Base-by-base conservation (phyloP, 2,329 filamentous ascomycete genomes). In the Colletotrichum viniferum region DNA sequence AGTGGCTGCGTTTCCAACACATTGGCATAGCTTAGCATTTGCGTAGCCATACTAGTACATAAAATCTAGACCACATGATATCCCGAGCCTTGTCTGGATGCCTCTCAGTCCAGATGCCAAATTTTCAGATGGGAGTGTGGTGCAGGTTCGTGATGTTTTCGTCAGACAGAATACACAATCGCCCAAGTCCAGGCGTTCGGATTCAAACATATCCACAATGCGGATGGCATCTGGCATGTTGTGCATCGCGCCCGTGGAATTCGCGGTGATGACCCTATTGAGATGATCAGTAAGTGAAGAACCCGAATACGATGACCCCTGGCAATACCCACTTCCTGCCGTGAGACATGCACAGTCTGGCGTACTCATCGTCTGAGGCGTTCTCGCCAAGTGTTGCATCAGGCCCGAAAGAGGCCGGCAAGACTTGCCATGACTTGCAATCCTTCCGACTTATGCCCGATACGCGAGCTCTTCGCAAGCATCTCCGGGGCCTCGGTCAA, bases 1-100 rank as follows among this genome's bases (percentile, higher is more conserved):
- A 2, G 30, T 24, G 24, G 32, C 26, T 13, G 16, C 14, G n/a
- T 60, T 13, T n/a, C 14, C 5, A 34, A 28, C 13, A 34, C 65
- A 62, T 60, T 64, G 24, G 73, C 73, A 74, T 74, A 74, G 73
- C 62, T 74, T 74, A 74, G 69, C 69, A 67, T 72, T 67, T 58
- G n/a, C 36, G 55, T 36, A 28, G 62, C 69, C 69, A 28, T 28
- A 69, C 16, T 56, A 56, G 43, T 65, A 48, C n/a, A 34, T 63
- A 62, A 71, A 38, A 34, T 43, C 30, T 74, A 72, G 73, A 72
- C 52, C 52, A 32, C 55, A n/a, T 69, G 16, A 62, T 7, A 56
- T 64, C 12, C 21, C 7, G 61, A 43, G 3, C 13, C 21, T 1
- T 26, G 21, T 56, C 36, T 38, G 7, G 24, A 24, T 24, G 24